Conservation (phyloP, 106 monocot genomes). For the Dioscorea dumetorum region DNA sequence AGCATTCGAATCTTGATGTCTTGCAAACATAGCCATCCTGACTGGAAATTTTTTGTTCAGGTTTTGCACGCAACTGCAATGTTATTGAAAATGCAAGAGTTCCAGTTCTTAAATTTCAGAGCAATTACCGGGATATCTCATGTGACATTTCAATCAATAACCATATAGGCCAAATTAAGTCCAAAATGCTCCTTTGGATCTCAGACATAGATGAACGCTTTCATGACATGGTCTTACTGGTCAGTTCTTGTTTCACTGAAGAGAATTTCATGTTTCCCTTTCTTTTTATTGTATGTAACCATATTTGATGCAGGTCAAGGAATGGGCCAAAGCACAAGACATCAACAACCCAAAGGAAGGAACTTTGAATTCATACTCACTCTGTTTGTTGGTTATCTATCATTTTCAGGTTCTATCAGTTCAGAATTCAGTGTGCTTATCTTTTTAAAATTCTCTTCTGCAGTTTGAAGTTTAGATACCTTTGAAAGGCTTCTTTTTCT, state of each 20-base stretch:
- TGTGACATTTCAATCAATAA: slow-evolving; percentile 87
- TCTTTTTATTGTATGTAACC: slow-evolving; percentile 7
- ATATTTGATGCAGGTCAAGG: slow-evolving; percentile 52
- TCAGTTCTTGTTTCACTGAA: slow-evolving; percentile 8
- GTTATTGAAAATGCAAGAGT: slow-evolving; percentile 67
- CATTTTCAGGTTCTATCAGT: slow-evolving; percentile 72
- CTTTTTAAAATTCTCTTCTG: too few species aligned
- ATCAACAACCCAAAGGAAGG: slow-evolving; percentile 77
- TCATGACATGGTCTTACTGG: slow-evolving; percentile 89
- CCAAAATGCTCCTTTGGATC: slow-evolving; percentile 51
- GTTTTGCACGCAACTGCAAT: slow-evolving; percentile 25
- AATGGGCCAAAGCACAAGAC: slow-evolving; percentile 86
- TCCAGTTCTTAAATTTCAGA: slow-evolving; percentile 63
- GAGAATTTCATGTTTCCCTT: not conserved
- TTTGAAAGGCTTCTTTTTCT: too few species aligned
- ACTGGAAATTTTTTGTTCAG: slow-evolving; percentile 32
- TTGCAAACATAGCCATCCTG: too few species aligned
- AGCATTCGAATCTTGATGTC: too few species aligned
- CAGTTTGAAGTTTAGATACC: too few species aligned
- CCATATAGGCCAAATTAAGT: slow-evolving; percentile 55
- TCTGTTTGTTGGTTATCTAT: slow-evolving; percentile 80
- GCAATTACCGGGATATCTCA: slow-evolving; percentile 47
- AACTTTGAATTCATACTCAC: slow-evolving; percentile 84
- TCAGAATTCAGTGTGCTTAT: not conserved
- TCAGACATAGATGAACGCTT: slow-evolving; percentile 59